Percentiles rank a stretch among this genome's conserved stretches.
Conservation (phyloP, 192 early-diverging fungal genomes). For the Backusella circina region DNA sequence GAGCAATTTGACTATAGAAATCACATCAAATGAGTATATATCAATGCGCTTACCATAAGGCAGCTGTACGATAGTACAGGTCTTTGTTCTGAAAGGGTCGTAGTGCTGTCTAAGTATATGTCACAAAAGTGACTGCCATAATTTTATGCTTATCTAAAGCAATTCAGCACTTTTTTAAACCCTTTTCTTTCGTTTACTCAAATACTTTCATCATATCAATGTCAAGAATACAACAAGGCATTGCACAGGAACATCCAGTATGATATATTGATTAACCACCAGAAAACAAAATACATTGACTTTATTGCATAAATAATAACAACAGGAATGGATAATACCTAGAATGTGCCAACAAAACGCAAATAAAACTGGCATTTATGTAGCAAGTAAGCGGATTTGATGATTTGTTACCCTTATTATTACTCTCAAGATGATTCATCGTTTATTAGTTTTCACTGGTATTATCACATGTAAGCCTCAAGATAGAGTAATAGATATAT, state of each 20-base stretch:
- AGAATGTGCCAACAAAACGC: neutral
- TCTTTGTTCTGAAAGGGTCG: too few species aligned
- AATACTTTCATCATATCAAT: neutral
- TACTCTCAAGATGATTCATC: neutral
- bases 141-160: neutral
- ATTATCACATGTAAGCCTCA: neutral
- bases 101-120: too few species aligned
- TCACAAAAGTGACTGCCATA: neutral
- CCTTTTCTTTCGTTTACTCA: neutral
- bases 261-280: neutral
- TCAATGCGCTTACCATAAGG: too few species aligned
- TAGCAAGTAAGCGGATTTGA: neutral
- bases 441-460: neutral
- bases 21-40: too few species aligned
- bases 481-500: neutral
- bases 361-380: conserved; percentile 5
- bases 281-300: neutral
- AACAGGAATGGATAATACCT: conserved; percentile 3
- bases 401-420: neutral
- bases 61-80: too few species aligned
- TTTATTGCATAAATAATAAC: neutral
- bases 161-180: neutral
- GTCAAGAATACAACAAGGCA: neutral
- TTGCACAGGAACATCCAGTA: conserved; percentile 2
- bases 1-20: neutral